Evolutionary conservation across 2,329 filamentous ascomycete genomes (phyloP).

Genomic region (Calonectria henricotiae): DNA sequence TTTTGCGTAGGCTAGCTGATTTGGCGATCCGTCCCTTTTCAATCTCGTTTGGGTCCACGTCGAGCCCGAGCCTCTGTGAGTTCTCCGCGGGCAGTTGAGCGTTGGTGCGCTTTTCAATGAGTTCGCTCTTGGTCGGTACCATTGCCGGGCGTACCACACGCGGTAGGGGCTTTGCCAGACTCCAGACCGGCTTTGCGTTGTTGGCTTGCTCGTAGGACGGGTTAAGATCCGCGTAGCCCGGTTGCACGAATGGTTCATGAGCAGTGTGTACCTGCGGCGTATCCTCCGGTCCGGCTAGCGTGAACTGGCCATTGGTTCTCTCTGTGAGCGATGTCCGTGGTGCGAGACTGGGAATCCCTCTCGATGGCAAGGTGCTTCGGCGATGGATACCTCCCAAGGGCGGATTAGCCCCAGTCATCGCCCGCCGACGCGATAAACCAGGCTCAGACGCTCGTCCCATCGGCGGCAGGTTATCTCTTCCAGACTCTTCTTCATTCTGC

Average conservation of each 20-base stretch:
- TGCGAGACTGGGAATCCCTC: background rate
- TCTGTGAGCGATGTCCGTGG: background rate
- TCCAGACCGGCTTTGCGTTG: conserved; percentile 11
- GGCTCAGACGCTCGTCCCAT: background rate
- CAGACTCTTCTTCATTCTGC: background rate
- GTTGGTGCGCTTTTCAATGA: conserved; percentile 8
- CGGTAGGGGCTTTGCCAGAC: conserved; percentile 2
- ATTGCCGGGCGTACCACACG: conserved; percentile 8
- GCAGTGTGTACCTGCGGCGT: background rate
- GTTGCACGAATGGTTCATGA: conserved; percentile 14
- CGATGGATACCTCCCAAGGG: conserved; percentile 1
- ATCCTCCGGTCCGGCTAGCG: background rate
- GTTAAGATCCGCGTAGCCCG: conserved; percentile 1
- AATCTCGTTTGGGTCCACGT: conserved; percentile 6
- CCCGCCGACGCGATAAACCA: background rate
- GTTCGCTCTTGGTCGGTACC: conserved; percentile 1
- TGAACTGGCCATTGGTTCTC: background rate
- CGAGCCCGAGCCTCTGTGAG: background rate
- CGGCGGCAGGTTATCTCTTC: background rate
- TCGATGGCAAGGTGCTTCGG: conserved; percentile 1
- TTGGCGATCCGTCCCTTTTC: background rate
- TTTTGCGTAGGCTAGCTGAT: background rate
- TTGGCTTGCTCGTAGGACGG: conserved; percentile 3
- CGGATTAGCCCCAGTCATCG: background rate
- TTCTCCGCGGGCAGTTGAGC: background rate